Percentiles rank a stretch among this genome's conserved stretches.
Evolutionary conservation across 495 filamentous ascomycete genomes (phyloP).

Genomic region (Daldinia decipiens): DNA sequence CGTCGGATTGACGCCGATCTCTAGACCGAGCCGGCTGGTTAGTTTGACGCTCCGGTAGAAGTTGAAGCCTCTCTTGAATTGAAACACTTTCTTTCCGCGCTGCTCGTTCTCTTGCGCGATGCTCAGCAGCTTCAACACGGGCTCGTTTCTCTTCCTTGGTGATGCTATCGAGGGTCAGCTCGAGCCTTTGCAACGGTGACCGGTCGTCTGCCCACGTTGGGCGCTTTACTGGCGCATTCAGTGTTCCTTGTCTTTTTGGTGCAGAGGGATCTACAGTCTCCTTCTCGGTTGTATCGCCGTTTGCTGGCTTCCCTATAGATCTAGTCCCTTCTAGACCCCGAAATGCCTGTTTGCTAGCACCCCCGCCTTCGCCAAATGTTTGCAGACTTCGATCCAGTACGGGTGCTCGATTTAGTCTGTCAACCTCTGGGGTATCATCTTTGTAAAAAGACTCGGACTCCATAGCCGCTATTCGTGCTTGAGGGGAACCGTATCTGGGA

Average conservation of each 20-base stretch:
- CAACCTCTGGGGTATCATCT: slow-evolving; percentile 47
- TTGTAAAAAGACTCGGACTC: slow-evolving; percentile 54
- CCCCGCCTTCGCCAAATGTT: slow-evolving; percentile 40
- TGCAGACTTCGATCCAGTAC: slow-evolving; percentile 49
- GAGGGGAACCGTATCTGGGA: slow-evolving; percentile 29
- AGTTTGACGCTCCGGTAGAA: slow-evolving; percentile 20
- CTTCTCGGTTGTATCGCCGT: slow-evolving; percentile 28
- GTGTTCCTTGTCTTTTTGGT: slow-evolving; percentile 41
- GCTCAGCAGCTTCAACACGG: slow-evolving; percentile 81
- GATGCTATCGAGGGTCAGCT: slow-evolving; percentile 85
- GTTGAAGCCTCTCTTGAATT: slow-evolving; percentile 36
- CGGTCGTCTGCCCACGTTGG: slow-evolving; percentile 76
- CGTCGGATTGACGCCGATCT: slow-evolving; percentile 27
- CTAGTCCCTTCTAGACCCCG: slow-evolving; percentile 33
- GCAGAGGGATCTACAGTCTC: slow-evolving; percentile 31
- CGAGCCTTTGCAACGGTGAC: slow-evolving; percentile 91
- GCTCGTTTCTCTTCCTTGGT: slow-evolving; percentile 92
- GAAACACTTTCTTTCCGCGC: slow-evolving; percentile 48
- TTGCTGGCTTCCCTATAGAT: slow-evolving; percentile 37
- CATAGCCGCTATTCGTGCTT: slow-evolving; percentile 46
- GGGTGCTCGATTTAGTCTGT: slow-evolving; percentile 45
- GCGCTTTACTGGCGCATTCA: slow-evolving; percentile 43
- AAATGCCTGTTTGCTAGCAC: slow-evolving; percentile 23
- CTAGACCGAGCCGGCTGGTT: slow-evolving; percentile 38
- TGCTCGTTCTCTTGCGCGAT: slow-evolving; percentile 63